phyloP scores from a whole-genome alignment of 345 rosid species.

The Syzygium grande region DNA sequence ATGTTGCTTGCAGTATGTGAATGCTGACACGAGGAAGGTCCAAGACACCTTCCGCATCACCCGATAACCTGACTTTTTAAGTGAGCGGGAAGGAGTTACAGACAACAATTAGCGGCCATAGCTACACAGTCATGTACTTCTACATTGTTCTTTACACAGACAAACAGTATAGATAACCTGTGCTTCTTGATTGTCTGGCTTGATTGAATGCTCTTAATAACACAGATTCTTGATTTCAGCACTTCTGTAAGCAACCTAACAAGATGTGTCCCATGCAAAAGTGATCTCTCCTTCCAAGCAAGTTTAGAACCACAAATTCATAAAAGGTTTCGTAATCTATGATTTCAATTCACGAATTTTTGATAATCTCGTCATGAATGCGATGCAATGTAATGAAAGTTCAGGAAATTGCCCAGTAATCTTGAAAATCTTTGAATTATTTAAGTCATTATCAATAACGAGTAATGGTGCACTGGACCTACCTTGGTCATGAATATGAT shows the following conservation, averaged over 20 bases:
- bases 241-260: background rate
- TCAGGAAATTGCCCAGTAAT: background rate
- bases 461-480: background rate
- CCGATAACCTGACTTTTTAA: background rate
- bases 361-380: background rate
- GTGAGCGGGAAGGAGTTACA: background rate
- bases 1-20: conserved; percentile 33
- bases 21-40: conserved; percentile 19
- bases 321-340: background rate
- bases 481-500: background rate
- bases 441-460: background rate
- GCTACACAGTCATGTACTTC: background rate
- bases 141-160: background rate
- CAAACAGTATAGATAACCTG: background rate
- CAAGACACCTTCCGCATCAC: conserved; percentile 45
- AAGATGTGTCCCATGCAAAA: background rate
- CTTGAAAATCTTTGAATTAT: background rate
- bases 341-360: background rate
- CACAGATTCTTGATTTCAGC: background rate
- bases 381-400: background rate
- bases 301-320: background rate
- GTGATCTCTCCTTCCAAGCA: background rate
- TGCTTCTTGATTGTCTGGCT: background rate
- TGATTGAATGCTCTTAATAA: background rate
- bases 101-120: background rate